Base-by-base conservation (phyloP, 345 rosid genomes). In the Eucalyptus viminalis region DNA sequence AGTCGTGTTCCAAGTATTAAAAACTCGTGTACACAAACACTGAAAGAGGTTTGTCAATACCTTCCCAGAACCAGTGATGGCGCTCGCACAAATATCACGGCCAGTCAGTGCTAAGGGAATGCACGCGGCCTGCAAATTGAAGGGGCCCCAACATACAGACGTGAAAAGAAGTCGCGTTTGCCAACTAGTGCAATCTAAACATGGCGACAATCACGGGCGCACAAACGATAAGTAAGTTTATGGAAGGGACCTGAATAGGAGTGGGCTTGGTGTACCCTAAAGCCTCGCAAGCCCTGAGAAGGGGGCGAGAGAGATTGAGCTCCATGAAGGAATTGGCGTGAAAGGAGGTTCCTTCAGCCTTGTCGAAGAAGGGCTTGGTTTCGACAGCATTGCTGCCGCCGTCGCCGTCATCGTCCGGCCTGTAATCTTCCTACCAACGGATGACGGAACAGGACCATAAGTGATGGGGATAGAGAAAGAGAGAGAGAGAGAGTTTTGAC, bases 61-160 rank as follows among this genome's bases (percentile, higher is more conserved):
- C 99, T 98, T 97, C 34, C 99, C 99, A 12, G 99, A 98, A 88
- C 99, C 99, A 90, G 99, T 98, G 87, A 98, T 93, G 58, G 99
- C 99, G 89, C 99, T 98, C 24, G 98, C 99, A 90, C 99, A 98
- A 87, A 98, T 97, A 93, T 98, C 99, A 34, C 99, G 98, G 53
- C 99, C 99, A 4, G 94, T 91, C 91, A 98, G 92, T 9, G 98
- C 99, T 87, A 95, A 88, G 69, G 99, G 99, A 90, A 98, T 93
- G 92, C 98, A 97, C 0, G 99, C 99, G 45, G 99, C 98, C 99
- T 98, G 91, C 87, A 87, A 90, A 86, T 89, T 69, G 91, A 89
- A 89, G 65, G 44, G 43, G 17, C 86, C 50, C 43, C 15, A 49
- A 37, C 15, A 87, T 67, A 13, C 43, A 5, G 60, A 67, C 11